Evolutionary conservation across 805 yeast species (phyloP).

Genomic region (Candida schatavii): DNA sequence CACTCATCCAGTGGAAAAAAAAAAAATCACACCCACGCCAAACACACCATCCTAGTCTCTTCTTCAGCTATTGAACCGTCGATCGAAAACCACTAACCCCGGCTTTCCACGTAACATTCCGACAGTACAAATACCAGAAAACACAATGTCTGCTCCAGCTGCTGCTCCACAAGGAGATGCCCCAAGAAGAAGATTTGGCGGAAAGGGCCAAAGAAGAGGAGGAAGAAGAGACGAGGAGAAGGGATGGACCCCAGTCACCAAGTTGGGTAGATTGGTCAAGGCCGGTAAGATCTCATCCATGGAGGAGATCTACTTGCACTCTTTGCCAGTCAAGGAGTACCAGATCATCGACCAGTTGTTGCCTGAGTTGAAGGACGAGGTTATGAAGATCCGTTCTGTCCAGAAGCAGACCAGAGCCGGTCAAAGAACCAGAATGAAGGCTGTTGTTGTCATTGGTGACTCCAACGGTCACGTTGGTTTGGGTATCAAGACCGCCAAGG

Average conservation of each 20-base stretch:
- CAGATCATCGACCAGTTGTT: conserved; percentile 96
- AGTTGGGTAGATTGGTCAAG: conserved; percentile 99
- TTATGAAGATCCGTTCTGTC: conserved; percentile 99
- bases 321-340: conserved; percentile 99
- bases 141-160: conserved; percentile 46
- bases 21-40: neutral
- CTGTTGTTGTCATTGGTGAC: conserved; percentile 99
- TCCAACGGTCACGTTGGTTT: conserved; percentile 99
- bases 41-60: conserved; percentile 3
- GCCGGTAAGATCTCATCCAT: conserved; percentile 95
- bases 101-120: conserved; percentile 74
- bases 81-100: conserved; percentile 68
- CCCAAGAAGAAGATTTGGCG: conserved; percentile 51
- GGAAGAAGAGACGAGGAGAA: conserved; percentile 90
- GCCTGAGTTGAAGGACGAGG: conserved; percentile 96
- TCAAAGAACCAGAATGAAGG: conserved; percentile 99
- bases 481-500: conserved; percentile 99
- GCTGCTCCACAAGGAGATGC: conserved; percentile 32
- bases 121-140: conserved; percentile 31
- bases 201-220: conserved; percentile 60
- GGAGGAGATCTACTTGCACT: conserved; percentile 99
- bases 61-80: conserved; percentile 29
- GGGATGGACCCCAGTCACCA: conserved; percentile 99
- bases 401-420: conserved; percentile 99
- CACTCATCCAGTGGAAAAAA: conserved; percentile 2